Conservation (phyloP, 768 basidiomycete species). For the Nidularia sp. region DNA sequence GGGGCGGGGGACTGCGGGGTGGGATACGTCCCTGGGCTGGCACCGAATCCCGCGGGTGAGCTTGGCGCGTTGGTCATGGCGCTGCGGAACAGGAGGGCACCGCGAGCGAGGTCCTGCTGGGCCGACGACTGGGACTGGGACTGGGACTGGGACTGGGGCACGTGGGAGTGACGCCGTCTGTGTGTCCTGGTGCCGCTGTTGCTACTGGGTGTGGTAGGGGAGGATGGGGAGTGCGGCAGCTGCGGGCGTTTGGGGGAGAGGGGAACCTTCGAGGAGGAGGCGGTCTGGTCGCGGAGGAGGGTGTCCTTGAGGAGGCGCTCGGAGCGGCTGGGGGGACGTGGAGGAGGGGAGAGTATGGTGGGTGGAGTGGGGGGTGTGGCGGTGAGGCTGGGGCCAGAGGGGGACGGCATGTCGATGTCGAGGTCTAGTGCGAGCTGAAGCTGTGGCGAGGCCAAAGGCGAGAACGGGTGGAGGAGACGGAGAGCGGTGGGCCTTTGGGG, state of each 20-base stretch:
- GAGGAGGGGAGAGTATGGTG: slow-evolving; percentile 6
- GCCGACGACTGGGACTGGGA: background rate
- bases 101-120: background rate
- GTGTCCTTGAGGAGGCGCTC: slow-evolving; percentile 55
- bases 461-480: background rate
- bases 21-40: background rate
- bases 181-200: slow-evolving; percentile 5
- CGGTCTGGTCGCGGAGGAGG: slow-evolving; percentile 40
- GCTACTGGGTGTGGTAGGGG: background rate
- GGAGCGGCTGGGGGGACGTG: slow-evolving; percentile 45
- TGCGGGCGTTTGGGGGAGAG: background rate
- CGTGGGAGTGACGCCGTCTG: slow-evolving; percentile 24
- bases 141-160: background rate
- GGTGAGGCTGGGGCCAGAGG: background rate
- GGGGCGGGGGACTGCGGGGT: background rate
- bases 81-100: background rate
- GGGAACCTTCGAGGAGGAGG: slow-evolving; percentile 1
- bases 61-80: background rate
- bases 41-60: background rate
- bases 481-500: background rate
- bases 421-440: background rate
- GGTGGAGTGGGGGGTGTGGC: background rate
- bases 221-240: background rate
- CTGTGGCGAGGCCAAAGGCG: background rate
- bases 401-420: background rate